Evolutionary conservation across 345 rosid genomes (phyloP).

Genomic region (Eutrema yunnanense): DNA sequence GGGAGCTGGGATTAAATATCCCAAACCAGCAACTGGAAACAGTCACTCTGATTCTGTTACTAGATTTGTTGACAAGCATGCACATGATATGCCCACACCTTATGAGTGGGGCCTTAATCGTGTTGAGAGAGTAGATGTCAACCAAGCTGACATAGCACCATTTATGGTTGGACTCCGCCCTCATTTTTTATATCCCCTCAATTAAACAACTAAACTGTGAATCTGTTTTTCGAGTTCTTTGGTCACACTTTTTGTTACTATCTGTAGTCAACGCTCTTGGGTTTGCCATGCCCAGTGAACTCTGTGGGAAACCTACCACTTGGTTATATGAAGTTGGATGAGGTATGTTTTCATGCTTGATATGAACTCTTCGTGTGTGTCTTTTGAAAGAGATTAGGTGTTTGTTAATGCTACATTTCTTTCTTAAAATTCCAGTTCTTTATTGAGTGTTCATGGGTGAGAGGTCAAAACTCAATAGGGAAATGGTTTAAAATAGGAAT

Average conservation of each 20-base stretch:
- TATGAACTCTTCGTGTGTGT: conserved; percentile 1
- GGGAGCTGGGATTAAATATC: conserved; percentile 90
- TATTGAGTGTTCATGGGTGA: background rate
- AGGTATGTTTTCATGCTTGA: conserved; percentile 41
- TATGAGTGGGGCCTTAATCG: conserved; percentile 68
- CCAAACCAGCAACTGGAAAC: conserved; percentile 39
- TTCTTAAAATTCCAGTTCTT: background rate
- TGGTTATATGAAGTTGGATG: conserved; percentile 61
- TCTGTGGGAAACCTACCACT: conserved; percentile 93
- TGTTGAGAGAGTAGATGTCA: conserved; percentile 90
- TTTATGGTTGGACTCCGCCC: conserved; percentile 56
- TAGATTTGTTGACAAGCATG: conserved; percentile 77
- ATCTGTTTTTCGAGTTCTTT: background rate
- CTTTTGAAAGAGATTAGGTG: conserved; percentile 1
- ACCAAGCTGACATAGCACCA: conserved; percentile 97
- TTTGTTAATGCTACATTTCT: background rate
- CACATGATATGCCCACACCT: conserved; percentile 83
- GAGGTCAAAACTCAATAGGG: background rate
- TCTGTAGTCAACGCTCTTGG: conserved; percentile 80
- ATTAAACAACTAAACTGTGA: background rate
- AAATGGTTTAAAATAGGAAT: background rate
- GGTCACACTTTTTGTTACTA: conserved; percentile 18
- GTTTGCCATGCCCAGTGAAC: conserved; percentile 86
- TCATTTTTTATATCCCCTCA: background rate
- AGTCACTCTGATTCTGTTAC: conserved; percentile 52